These are phyloP conservation scores for Populus simonii DNA, from an alignment of 345 rosid species.

Conservation along the genomic window DNA sequence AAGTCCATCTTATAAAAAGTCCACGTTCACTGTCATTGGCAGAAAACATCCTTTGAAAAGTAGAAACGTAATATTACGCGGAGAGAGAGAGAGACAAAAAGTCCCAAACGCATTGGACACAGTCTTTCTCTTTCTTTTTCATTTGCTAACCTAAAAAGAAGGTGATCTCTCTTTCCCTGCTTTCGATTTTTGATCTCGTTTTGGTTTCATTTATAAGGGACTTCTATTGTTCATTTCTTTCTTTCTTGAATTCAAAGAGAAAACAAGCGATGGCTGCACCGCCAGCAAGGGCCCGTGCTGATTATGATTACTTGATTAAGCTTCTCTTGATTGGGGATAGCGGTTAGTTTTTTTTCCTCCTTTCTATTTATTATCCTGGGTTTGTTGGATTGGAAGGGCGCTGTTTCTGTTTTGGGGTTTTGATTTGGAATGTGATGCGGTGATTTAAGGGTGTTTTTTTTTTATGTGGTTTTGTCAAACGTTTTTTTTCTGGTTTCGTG, in stretches of 20 bases:
- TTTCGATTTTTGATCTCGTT: neutral
- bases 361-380: neutral
- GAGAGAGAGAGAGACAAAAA: neutral
- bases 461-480: neutral
- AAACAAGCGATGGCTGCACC: conserved; percentile 26
- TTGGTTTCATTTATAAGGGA: neutral
- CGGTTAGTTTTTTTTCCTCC: conserved; percentile 16
- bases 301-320: conserved; percentile 33
- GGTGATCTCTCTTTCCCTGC: neutral
- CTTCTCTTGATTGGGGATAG: conserved; percentile 36
- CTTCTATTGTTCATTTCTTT: neutral
- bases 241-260: neutral
- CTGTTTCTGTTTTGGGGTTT: neutral
- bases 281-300: conserved; percentile 36
- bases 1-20: neutral
- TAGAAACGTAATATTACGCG: neutral
- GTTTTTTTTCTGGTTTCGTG: neutral
- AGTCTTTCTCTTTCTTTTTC: neutral
- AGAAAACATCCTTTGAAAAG: neutral
- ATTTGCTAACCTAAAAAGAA: neutral
- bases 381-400: too few relatives aligned
- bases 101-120: neutral
- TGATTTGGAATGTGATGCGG: neutral
- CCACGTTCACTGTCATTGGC: neutral
- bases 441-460: neutral